Conservation (phyloP, 306 rosid species). For the Trifolium fragiferum region DNA sequence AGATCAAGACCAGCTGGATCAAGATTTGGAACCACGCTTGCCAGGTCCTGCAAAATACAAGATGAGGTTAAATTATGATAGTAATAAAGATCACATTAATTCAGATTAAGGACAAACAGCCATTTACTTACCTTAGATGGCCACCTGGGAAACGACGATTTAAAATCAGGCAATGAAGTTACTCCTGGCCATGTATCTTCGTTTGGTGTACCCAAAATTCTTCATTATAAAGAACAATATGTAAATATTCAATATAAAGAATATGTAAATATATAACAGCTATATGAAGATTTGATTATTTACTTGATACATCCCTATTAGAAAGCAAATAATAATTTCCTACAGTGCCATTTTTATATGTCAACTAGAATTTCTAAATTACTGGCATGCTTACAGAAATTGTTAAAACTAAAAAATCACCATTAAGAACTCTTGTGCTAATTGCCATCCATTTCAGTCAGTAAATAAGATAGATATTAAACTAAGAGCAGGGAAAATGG, state of each 20-base stretch:
- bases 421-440: constrained; percentile 10
- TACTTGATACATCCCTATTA: neutral
- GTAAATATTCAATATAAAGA: no score
- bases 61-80: constrained; percentile 17
- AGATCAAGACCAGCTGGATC: constrained; percentile 84
- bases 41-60: constrained; percentile 67
- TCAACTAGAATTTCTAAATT: neutral
- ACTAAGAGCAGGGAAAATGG: neutral
- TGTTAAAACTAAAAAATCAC: constrained; percentile 16
- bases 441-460: constrained; percentile 11
- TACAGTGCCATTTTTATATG: constrained; percentile 1
- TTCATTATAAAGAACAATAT: constrained; percentile 52
- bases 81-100: constrained; percentile 12
- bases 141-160: constrained; percentile 96
- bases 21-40: constrained; percentile 82
- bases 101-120: constrained; percentile 24
- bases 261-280: neutral
- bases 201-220: constrained; percentile 92
- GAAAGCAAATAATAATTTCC: constrained; percentile 16
- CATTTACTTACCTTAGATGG: constrained; percentile 67
- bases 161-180: constrained; percentile 94
- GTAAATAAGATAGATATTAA: neutral
- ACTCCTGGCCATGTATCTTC: constrained; percentile 99
- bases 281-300: constrained; percentile 11
- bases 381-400: neutral